Evolutionary conservation across 2,329 filamentous ascomycete genomes (phyloP).

Genomic region (Arthrobotrys sphaeroides): DNA sequence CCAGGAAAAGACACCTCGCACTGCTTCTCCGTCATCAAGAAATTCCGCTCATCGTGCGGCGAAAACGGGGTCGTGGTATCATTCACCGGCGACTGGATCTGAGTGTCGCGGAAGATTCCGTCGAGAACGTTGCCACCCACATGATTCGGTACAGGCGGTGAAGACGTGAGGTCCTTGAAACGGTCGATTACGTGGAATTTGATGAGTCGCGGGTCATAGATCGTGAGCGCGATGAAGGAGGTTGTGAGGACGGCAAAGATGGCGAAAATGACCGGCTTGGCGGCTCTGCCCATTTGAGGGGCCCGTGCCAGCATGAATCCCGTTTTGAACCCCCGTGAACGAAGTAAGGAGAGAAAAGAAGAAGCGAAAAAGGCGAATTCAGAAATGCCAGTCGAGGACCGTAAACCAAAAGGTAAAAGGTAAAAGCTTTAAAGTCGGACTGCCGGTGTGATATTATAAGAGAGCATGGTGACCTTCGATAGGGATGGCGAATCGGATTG

Average conservation of each 20-base stretch:
- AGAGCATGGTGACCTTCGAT: too few relatives aligned
- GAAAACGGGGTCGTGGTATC: constrained; percentile 18
- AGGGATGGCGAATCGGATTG: too few relatives aligned
- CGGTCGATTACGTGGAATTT: constrained; percentile 26
- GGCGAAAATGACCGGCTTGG: constrained; percentile 21
- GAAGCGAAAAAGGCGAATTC: too few relatives aligned
- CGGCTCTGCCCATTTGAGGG: constrained; percentile 10
- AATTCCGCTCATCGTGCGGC: constrained; percentile 36
- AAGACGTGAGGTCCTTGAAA: constrained; percentile 12
- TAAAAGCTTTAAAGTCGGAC: too few relatives aligned
- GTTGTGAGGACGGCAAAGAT: constrained; percentile 25
- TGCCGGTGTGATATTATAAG: too few relatives aligned
- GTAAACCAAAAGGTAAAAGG: too few relatives aligned
- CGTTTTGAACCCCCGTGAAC: too few relatives aligned
- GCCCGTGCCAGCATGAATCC: background rate
- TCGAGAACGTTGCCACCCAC: background rate
- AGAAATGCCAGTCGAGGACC: too few relatives aligned
- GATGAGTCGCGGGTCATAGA: constrained; percentile 30
- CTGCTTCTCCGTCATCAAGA: constrained; percentile 62
- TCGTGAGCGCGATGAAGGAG: constrained; percentile 20
- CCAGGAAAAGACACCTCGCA: constrained; percentile 65
- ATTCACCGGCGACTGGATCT: background rate
- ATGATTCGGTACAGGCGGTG: background rate
- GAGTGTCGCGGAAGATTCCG: background rate
- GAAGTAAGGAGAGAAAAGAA: too few relatives aligned